Evolutionary conservation across 2,329 filamentous ascomycete species (phyloP), one percentile per base, ranked within the genome.

Genomic region (Aplosporella prunicola): DNA sequence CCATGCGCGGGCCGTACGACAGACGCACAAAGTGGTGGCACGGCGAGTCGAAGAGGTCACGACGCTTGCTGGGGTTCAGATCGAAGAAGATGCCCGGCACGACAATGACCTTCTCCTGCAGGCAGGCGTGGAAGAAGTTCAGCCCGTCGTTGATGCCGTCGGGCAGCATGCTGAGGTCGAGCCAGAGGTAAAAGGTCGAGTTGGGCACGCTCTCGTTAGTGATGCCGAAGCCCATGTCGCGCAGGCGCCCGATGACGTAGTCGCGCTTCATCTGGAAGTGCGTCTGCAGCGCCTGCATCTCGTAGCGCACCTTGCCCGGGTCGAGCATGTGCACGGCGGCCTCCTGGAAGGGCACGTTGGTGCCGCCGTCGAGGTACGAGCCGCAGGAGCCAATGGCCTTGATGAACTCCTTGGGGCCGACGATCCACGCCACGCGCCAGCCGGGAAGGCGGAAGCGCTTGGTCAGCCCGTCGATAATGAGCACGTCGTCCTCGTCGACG

Each of bases 31-130:
- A 63, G 45, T 63, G 66, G 63, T 96, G 89, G 63, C 89, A 95
- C 42, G 89, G 89, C 48, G 78, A 85, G 64, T 96, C 89, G 48
- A 96, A 96, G 49, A 96, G 63, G 60, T 96, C 89, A 57, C 89
- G 74, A 47, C 89, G 74, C 59, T 86, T 82, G 23, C 82, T 81
- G 4, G 89, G 89, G 66, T 96, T 96, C 46, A 96, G 64, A 54
- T 96, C 89, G 59, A 96, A 96, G 73, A 96, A 96, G 61, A 96
- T 96, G 43, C 89, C 89, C 0, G 89, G 89, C 4, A 96, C 89
- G 13, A 95, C 87, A 54, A 95, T 95, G 48, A 93, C 85, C 71
- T 93, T 93, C 69, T 95, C 87, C 53, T 83, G 78, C 29, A 96
- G 68, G 56, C 91, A 91, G 20, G 87, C 87, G 58, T 91, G 78